Evolutionary conservation across 176 grass and related monocot species (phyloP), one percentile per base, ranked within the genome.

Genomic region (Zea luxurians): DNA sequence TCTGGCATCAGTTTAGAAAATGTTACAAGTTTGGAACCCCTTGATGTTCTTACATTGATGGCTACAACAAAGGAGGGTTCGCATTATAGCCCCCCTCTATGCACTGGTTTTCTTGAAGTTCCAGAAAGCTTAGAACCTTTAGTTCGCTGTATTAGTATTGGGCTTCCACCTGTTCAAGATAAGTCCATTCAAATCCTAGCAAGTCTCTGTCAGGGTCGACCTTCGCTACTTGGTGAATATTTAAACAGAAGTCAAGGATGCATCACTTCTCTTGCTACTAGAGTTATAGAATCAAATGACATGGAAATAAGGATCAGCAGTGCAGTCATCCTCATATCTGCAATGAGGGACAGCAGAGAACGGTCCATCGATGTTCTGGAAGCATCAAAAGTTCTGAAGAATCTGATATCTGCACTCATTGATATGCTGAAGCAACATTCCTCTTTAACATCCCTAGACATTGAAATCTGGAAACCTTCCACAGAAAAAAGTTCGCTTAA

Each of bases 161-260:
- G 95, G 77, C 90, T 82, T 75, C 87, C 91, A 67, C 53, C 81
- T 11, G 79, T 86, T 73, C 91, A 94, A 88, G 95, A 92, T 68
- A 92, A 97, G 61, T 79, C 80, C 53, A 94, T 97, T 90, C 91
- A 89, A 84, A 97, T 97, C 62, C 89, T 97, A 36, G 85, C 91
- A 82, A 94, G 77, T 71, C 80, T 97, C 43, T 97, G 90, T 79
- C 87, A 90, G 70, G 83, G 91, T 59, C 82, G 88, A 67, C 83
- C 85, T 86, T 79, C 41, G 74, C 11, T 90, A 75, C 77, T 97
- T 80, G 91, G 87, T 88, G 91, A 97, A 73, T 83, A 79, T 78
- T 88, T 97, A 78, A 90, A 67, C 74, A 79, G 81, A 90, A 87
- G 70, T 78, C 65, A 78, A 88, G 85, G 83, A 47, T 97, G 85